Base-by-base conservation (phyloP, 2,329 filamentous ascomycete species). In the Aspergillus sp. region DNA sequence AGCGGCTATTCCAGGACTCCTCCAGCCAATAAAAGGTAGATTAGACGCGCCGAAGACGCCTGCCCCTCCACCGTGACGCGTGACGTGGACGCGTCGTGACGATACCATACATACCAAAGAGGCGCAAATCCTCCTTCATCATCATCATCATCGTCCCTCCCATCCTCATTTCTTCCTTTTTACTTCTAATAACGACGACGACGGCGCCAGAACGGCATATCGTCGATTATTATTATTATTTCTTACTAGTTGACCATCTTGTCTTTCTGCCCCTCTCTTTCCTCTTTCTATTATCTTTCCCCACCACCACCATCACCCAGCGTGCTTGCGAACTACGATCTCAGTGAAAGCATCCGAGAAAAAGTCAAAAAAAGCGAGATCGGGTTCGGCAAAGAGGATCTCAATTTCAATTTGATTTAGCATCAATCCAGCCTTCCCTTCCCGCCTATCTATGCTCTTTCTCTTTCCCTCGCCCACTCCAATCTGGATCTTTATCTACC, bases 31-130 rank as follows among this genome's bases (percentile, higher is more conserved):
- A 9, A 39, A 9, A 5, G 9, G 12, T 7, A 26, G 7, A 27
- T 4, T 26, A 32, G 7, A 27, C 36, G 36, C 36, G 34, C 26
- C 26, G 34, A 36, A 19, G 34, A 36, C n/a, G 26, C 26, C 26
- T 9, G 26, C 19, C 36, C 19, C 36, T 39, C 36, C 36, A 39
- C 12, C 7, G 36, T 39, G 36, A 39, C 36, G 36, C 36, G 36
- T 39, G 36, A 39, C 36, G 56, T 55, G 58, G 47, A 41, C 46
- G 50, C 49, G 49, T 47, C 7, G n/a, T 51, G 53, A 63, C 62
- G 51, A 60, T 64, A 64, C 59, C 43, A 53, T 50, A 61, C 56
- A 32, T 5, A 48, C 48, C 19, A 19, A 19, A 46, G n/a, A 43
- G 33, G 44, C 44, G 48, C 49, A 30, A 41, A 19, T 19, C 19